phyloP scores from a whole-genome alignment of 2,329 filamentous ascomycete species.

The Fusarium sp. region DNA sequence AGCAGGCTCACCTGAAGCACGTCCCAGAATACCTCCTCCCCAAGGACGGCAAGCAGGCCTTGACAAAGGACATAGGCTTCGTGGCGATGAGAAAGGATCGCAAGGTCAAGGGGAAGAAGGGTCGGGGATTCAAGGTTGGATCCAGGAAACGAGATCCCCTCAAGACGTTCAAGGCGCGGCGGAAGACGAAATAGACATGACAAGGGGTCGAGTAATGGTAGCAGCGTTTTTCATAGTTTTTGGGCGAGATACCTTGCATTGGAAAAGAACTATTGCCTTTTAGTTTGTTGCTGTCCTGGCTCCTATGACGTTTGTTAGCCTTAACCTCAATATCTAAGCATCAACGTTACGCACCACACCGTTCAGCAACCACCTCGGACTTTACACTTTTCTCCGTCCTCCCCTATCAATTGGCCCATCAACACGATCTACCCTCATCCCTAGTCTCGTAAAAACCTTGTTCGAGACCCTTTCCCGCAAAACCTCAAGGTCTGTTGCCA shows the following conservation, averaged over 20 bases:
- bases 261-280: conserved; percentile 11
- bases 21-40: conserved; percentile 95
- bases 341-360: neutral
- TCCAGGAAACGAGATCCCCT: conserved; percentile 84
- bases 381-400: neutral
- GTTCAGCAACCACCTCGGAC: neutral
- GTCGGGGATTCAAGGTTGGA: conserved; percentile 60
- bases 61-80: conserved; percentile 79
- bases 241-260: conserved; percentile 36
- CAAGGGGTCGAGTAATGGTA: neutral
- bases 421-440: neutral
- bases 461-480: neutral
- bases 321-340: neutral
- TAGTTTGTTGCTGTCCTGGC: too few species aligned
- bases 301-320: neutral
- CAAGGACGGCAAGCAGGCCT: conserved; percentile 76
- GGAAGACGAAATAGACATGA: conserved; percentile 56
- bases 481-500: neutral
- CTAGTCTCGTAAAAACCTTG: neutral
- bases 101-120: conserved; percentile 63
- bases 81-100: conserved; percentile 74
- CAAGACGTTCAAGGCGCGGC: conserved; percentile 83
- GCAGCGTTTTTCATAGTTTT: conserved; percentile 24
- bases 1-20: conserved; percentile 91
- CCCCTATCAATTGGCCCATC: neutral